Conservation (phyloP, 2,329 filamentous ascomycete genomes). For the Penicillium janthinellum region DNA sequence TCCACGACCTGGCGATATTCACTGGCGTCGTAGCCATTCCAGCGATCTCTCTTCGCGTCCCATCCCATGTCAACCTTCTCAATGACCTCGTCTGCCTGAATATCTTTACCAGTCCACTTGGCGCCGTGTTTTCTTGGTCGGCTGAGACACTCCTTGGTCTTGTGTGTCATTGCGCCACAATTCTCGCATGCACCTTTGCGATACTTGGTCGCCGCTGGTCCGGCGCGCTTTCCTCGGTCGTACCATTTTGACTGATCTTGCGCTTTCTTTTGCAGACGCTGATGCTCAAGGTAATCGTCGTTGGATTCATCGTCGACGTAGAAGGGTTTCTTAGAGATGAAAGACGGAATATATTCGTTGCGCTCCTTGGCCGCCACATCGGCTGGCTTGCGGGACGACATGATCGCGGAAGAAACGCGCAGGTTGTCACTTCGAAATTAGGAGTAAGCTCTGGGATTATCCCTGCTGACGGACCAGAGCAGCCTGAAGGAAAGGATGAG, state of each 20-base stretch:
- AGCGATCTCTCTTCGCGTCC: slow-evolving; percentile 96
- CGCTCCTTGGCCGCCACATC: slow-evolving; percentile 73
- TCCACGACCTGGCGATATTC: slow-evolving; percentile 88
- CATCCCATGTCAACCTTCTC: slow-evolving; percentile 86
- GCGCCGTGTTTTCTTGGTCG: slow-evolving; percentile 87
- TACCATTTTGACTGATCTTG: slow-evolving; percentile 83
- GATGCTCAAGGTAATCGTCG: slow-evolving; percentile 93
- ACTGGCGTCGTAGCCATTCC: slow-evolving; percentile 93
- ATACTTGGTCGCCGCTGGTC: slow-evolving; percentile 90
- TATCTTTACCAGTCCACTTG: slow-evolving; percentile 88
- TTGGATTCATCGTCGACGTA: slow-evolving; percentile 79
- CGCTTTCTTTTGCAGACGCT: slow-evolving; percentile 74
- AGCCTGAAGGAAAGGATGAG: background rate
- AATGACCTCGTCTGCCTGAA: slow-evolving; percentile 85
- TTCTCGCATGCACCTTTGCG: slow-evolving; percentile 98
- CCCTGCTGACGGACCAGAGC: background rate
- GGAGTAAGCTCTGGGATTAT: background rate
- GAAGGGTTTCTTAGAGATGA: slow-evolving; percentile 97
- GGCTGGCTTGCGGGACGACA: slow-evolving; percentile 51
- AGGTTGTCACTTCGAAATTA: background rate
- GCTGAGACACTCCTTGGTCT: slow-evolving; percentile 88
- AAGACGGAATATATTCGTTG: slow-evolving; percentile 97
- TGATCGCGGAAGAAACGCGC: slow-evolving; percentile 21
- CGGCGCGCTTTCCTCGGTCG: slow-evolving; percentile 80
- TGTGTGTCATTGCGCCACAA: slow-evolving; percentile 95